Percentiles rank a stretch among this genome's conserved stretches.
Conservation (phyloP, 2,329 filamentous ascomycete genomes). For the Nothophaeocryptopus gaeumannii region DNA sequence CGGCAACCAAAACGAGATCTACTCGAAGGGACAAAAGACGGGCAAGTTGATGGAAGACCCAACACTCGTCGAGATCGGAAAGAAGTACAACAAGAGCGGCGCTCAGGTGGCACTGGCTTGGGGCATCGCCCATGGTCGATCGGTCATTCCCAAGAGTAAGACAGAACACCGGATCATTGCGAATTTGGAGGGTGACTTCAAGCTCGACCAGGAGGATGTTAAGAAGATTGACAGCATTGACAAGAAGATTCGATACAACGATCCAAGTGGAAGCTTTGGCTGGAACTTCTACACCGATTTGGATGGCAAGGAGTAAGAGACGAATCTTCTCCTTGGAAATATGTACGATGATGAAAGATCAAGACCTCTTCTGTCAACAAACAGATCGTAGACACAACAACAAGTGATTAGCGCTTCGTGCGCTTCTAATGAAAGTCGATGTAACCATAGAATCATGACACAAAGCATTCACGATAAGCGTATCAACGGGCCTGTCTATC, state of each 20-base stretch:
- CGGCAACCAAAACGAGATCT: conserved; percentile 54
- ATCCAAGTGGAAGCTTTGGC: conserved; percentile 55
- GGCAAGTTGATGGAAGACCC: conserved; percentile 54
- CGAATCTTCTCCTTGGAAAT: not conserved
- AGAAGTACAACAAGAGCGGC: conserved; percentile 51
- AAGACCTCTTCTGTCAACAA: too few species aligned
- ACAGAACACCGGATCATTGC: conserved; percentile 34
- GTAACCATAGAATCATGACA: too few species aligned
- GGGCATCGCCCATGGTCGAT: conserved; percentile 52
- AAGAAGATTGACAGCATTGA: conserved; percentile 55
- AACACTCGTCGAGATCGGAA: conserved; percentile 49
- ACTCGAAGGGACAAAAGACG: conserved; percentile 43
- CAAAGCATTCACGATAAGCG: too few species aligned
- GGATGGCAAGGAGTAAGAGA: conserved; percentile 51
- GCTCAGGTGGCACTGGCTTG: conserved; percentile 56
- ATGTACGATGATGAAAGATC: too few species aligned
- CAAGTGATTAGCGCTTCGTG: too few species aligned
- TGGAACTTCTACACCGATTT: conserved; percentile 59
- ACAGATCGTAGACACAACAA: too few species aligned
- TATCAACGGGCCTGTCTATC: too few species aligned
- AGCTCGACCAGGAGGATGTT: conserved; percentile 57
- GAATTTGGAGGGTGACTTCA: conserved; percentile 52
- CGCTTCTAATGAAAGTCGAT: too few species aligned
- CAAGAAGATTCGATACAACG: conserved; percentile 62
- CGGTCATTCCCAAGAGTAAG: conserved; percentile 55